Evolutionary conservation across 2,329 filamentous ascomycete species (phyloP).

Genomic region (Neonectria sp.): DNA sequence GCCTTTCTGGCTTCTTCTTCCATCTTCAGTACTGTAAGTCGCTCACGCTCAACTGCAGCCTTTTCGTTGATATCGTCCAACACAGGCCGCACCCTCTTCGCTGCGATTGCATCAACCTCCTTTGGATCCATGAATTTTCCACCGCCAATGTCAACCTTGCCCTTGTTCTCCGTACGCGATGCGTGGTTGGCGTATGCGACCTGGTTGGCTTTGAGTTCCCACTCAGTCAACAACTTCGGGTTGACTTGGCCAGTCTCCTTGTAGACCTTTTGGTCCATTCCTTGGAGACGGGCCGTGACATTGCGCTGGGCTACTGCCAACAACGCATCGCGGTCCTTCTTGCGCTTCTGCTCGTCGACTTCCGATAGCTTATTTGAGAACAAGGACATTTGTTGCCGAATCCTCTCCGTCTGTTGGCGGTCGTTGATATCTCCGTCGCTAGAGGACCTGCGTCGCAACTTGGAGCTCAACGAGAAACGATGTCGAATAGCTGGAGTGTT

Average conservation of each 20-base stretch:
- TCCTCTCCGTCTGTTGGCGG: slow-evolving; percentile 78
- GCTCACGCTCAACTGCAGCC: slow-evolving; percentile 79
- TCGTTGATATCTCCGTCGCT: slow-evolving; percentile 79
- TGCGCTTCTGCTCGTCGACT: slow-evolving; percentile 81
- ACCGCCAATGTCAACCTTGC: slow-evolving; percentile 80
- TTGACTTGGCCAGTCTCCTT: slow-evolving; percentile 82
- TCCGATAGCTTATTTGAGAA: slow-evolving; percentile 78
- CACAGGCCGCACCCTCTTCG: slow-evolving; percentile 83
- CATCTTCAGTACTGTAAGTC: slow-evolving; percentile 75
- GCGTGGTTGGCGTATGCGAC: slow-evolving; percentile 78
- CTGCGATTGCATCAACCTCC: slow-evolving; percentile 85
- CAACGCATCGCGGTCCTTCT: slow-evolving; percentile 81
- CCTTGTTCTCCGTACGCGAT: slow-evolving; percentile 67
- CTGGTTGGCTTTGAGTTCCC: slow-evolving; percentile 83
- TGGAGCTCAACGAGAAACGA: slow-evolving; percentile 68
- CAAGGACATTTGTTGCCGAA: slow-evolving; percentile 84
- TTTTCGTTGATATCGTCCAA: slow-evolving; percentile 88
- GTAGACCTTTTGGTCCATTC: slow-evolving; percentile 87
- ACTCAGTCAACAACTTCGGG: slow-evolving; percentile 78
- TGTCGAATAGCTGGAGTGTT: slow-evolving; percentile 56
- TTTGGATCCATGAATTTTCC: slow-evolving; percentile 84
- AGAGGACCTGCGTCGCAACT: slow-evolving; percentile 74
- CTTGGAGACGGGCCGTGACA: slow-evolving; percentile 83
- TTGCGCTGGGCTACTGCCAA: slow-evolving; percentile 87
- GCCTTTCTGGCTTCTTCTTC: slow-evolving; percentile 72